Conservation (phyloP, 2,329 filamentous ascomycete genomes). For the Ceratocystis variospora region DNA sequence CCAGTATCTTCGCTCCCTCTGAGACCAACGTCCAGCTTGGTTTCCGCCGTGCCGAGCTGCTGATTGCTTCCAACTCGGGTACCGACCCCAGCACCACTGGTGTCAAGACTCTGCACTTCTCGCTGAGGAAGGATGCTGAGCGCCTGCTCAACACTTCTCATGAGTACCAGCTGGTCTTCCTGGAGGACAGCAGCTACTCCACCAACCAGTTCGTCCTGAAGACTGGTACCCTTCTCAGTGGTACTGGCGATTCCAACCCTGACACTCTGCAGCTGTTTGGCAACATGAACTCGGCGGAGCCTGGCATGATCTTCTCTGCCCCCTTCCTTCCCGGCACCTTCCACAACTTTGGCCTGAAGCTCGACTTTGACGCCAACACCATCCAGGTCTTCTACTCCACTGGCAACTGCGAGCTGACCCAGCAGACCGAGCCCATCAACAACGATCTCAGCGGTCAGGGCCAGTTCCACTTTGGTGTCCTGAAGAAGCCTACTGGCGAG, state of each 20-base stretch:
- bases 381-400: constrained; percentile 45
- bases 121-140: constrained; percentile 37
- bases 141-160: constrained; percentile 45
- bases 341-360: constrained; percentile 48
- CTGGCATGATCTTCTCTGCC: constrained; percentile 36
- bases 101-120: constrained; percentile 49
- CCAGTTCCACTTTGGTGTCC: constrained; percentile 43
- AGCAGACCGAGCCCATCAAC: constrained; percentile 32
- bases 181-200: constrained; percentile 34
- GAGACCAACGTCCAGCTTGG: constrained; percentile 38
- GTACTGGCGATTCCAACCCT: constrained; percentile 25
- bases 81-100: constrained; percentile 39
- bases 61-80: constrained; percentile 36
- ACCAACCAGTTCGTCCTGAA: constrained; percentile 42
- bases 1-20: constrained; percentile 44
- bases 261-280: constrained; percentile 35
- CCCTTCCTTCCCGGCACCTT: constrained; percentile 38
- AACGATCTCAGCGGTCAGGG: constrained; percentile 28
- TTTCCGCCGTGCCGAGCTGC: constrained; percentile 47
- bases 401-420: constrained; percentile 31
- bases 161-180: constrained; percentile 45
- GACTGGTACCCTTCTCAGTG: constrained; percentile 38
- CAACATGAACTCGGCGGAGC: constrained; percentile 34
- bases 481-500: constrained; percentile 44
- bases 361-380: constrained; percentile 43